These are phyloP conservation scores for Saccharomyces eubayanus DNA, from an alignment of 805 yeast genomes.

Conservation along the genomic window DNA sequence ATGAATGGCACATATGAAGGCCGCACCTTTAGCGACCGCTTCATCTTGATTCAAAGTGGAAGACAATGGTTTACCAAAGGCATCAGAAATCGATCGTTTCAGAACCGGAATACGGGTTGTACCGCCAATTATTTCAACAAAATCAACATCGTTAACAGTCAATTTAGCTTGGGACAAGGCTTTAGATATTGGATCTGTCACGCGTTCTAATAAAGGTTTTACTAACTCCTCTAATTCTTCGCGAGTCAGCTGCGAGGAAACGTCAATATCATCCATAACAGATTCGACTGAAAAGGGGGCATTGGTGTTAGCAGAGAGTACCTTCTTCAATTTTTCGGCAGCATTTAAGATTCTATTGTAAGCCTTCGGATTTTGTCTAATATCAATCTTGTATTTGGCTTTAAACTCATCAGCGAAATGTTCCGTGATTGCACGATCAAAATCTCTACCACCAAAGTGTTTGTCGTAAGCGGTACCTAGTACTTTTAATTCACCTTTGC, in stretches of 20 bases:
- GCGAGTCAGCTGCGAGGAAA: conserved; percentile 78
- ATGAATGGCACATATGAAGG: conserved; percentile 97
- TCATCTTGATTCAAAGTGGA: conserved; percentile 98
- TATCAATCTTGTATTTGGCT: conserved; percentile 87
- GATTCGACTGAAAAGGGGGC: conserved; percentile 96
- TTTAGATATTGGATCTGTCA: conserved; percentile 65
- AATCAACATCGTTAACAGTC: conserved; percentile 65
- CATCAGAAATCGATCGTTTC: conserved; percentile 69
- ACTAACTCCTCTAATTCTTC: conserved; percentile 89
- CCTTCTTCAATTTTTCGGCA: conserved; percentile 90
- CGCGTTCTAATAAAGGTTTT: conserved; percentile 68
- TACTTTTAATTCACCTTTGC: conserved; percentile 92
- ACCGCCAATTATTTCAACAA: conserved; percentile 95
- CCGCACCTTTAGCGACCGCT: conserved; percentile 98
- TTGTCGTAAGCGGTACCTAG: conserved; percentile 89
- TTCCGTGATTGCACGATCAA: conserved; percentile 88
- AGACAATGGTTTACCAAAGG: conserved; percentile 79
- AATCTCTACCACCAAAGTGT: conserved; percentile 97
- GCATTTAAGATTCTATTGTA: conserved; percentile 86
- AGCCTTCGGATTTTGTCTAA: conserved; percentile 87
- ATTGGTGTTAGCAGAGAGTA: conserved; percentile 86
- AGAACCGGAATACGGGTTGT: conserved; percentile 94
- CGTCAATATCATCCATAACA: conserved; percentile 95
- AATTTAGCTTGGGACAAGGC: conserved; percentile 80
- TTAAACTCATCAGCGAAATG: conserved; percentile 91